Conservation (phyloP, 441 rosid genomes). For the Bruguiera hainesii region DNA sequence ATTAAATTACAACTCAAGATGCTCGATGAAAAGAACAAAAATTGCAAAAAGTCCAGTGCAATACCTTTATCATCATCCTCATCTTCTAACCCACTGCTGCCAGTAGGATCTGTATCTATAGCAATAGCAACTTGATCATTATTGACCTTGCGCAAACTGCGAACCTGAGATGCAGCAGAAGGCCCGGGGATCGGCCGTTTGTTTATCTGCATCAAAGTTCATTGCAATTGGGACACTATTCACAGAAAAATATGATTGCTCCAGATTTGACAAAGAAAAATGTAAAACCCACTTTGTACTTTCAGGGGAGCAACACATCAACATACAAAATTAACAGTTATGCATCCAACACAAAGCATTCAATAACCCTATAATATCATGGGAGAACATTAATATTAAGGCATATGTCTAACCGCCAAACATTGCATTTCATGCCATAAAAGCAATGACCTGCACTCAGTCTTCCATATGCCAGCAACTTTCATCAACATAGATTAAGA, state of each 20-base stretch:
- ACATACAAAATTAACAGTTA: too few species aligned
- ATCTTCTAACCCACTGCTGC: conserved; percentile 61
- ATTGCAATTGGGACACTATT: conserved; percentile 17
- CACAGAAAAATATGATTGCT: background rate
- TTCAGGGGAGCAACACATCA: background rate
- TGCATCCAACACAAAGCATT: too few species aligned
- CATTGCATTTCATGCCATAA: too few species aligned
- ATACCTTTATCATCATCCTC: conserved; percentile 98
- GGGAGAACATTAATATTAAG: background rate
- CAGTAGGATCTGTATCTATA: conserved; percentile 58
- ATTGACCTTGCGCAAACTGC: conserved; percentile 85
- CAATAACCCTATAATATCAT: background rate
- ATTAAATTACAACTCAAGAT: background rate
- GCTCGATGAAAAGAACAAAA: background rate
- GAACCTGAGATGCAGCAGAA: conserved; percentile 72
- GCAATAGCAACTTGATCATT: conserved; percentile 94
- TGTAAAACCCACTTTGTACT: background rate
- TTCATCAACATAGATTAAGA: background rate
- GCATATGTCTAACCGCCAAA: too few species aligned
- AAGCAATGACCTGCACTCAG: background rate
- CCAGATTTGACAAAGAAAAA: conserved; percentile 12
- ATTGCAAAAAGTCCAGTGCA: background rate
- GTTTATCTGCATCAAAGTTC: conserved; percentile 57
- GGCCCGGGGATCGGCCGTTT: conserved; percentile 66
- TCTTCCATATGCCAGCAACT: background rate